phyloP scores from a whole-genome alignment of 2,329 filamentous ascomycete genomes.

The Triangularia verruculosa region DNA sequence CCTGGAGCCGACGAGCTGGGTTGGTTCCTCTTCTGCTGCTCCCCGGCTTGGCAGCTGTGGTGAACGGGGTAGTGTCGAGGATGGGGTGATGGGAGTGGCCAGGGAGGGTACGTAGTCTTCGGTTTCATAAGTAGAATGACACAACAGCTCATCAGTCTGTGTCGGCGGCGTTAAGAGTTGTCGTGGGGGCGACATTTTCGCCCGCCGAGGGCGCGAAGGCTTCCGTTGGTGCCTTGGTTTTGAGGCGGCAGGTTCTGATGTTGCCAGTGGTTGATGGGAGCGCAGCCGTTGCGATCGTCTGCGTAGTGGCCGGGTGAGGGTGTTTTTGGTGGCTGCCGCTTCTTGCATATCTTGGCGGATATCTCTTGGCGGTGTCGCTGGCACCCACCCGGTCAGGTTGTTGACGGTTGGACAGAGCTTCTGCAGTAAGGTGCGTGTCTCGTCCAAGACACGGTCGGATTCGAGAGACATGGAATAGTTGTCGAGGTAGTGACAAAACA shows the following conservation, averaged over 20 bases:
- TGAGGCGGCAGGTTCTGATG: neutral
- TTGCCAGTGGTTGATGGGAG: neutral
- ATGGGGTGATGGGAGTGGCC: neutral
- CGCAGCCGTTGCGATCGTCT: neutral
- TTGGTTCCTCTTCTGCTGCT: neutral
- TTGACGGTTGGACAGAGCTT: neutral
- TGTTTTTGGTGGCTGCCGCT: neutral
- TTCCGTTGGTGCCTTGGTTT: neutral
- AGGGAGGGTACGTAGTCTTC: neutral
- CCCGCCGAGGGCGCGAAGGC: neutral
- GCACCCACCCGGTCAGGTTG: conserved; percentile 1
- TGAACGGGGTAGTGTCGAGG: neutral
- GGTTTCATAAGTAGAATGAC: neutral
- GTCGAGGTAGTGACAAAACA: neutral
- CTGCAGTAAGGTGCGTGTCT: neutral
- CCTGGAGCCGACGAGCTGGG: neutral
- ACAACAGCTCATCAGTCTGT: neutral
- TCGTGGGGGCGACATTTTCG: neutral
- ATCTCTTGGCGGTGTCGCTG: neutral
- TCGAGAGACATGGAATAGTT: neutral
- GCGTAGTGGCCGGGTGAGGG: neutral
- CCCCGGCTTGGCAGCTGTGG: neutral
- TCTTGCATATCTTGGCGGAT: neutral
- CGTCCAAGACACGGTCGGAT: neutral
- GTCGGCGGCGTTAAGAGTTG: neutral